These are phyloP conservation scores for Fusarium graminum DNA, from an alignment of 2,329 filamentous ascomycete genomes.

Conservation along the genomic window DNA sequence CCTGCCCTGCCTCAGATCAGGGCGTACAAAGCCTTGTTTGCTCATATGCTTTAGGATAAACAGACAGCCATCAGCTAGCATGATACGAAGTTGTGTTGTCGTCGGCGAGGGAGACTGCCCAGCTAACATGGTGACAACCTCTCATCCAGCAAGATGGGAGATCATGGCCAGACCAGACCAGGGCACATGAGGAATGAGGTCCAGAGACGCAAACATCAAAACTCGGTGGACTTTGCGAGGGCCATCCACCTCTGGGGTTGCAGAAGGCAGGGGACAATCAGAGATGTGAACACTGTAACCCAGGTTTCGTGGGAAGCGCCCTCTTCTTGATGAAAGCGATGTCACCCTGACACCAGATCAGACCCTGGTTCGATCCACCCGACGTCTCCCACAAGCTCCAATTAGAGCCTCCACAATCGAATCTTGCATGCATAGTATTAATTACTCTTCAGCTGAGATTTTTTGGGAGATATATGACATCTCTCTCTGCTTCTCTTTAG, in stretches of 20 bases:
- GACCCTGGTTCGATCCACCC: conserved; percentile 45
- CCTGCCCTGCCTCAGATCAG: conserved; percentile 28
- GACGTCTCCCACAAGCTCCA: conserved; percentile 47
- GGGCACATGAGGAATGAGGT: conserved; percentile 35
- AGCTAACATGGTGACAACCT: conserved; percentile 5
- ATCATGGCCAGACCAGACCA: conserved; percentile 26
- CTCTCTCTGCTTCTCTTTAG: conserved; percentile 21
- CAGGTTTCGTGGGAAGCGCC: conserved; percentile 38
- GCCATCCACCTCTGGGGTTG: conserved; percentile 26
- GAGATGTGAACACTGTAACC: conserved; percentile 12
- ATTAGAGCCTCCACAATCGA: conserved; percentile 38
- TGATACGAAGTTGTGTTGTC: conserved; percentile 17
- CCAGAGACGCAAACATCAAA: conserved; percentile 42
- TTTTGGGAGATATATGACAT: conserved; percentile 4
- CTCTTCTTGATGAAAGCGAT: conserved; percentile 41
- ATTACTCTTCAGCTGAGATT: conserved; percentile 26
- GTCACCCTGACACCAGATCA: conserved; percentile 43
- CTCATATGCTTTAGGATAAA: conserved; percentile 13
- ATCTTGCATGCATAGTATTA: conserved; percentile 39
- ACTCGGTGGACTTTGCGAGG: conserved; percentile 31
- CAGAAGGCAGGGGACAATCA: conserved; percentile 39
- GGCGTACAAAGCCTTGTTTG: conserved; percentile 18
- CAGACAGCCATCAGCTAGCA: conserved; percentile 7
- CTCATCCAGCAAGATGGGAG: conserved; percentile 39
- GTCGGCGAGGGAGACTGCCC: conserved; percentile 13